Evolutionary conservation across 768 basidiomycete genomes (phyloP), one percentile per base, ranked within the genome.

Genomic region (Lactifluus echinatus): DNA sequence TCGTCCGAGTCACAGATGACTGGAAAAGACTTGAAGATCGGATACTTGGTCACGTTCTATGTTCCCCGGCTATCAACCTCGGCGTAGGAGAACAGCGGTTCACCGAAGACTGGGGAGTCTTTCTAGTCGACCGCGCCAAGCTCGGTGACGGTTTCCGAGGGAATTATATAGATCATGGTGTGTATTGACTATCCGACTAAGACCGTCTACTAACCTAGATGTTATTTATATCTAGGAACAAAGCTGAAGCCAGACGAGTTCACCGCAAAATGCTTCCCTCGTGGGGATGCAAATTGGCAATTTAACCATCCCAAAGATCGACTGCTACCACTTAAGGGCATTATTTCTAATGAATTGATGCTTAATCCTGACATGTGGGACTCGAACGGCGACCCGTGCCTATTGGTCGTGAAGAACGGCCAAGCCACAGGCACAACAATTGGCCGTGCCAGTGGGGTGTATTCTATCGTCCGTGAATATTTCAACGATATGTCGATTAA

Each of bases 331-430:
- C 68, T 73, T 51, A 42, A 7, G 10, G 70, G 66, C 61, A 67
- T 66, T 45, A 70, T 75, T 57, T 50, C 65, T 33, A 68, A 68
- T 28, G 65, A 71, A 2, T 44, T 69, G 57, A 69, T 75, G 62
- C 60, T 34, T 55, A 45, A 23, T 28, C 71, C 72, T 19, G 63
- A 60, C 53, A 70, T 65, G 64, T 60, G 40, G 50, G 69, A 68
- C 61, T 21, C 3, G 28, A 57, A 72, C 47, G 65, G 66, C 53
- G 65, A 72, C 49, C 62, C 67, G 12, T 69, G 66, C 64, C 53
- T 72, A 40, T 62, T 65, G 39, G 75, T 75, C 42, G 53, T 72
- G 49, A 75, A 74, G 66, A 63, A 59, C 44, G 74, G 73, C 37
- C 66, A 59, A 54, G 60, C 69, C 51, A 72, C 75, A 40, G 65